phyloP scores from a whole-genome alignment of 805 yeast species.

The Candida manassasensis region DNA sequence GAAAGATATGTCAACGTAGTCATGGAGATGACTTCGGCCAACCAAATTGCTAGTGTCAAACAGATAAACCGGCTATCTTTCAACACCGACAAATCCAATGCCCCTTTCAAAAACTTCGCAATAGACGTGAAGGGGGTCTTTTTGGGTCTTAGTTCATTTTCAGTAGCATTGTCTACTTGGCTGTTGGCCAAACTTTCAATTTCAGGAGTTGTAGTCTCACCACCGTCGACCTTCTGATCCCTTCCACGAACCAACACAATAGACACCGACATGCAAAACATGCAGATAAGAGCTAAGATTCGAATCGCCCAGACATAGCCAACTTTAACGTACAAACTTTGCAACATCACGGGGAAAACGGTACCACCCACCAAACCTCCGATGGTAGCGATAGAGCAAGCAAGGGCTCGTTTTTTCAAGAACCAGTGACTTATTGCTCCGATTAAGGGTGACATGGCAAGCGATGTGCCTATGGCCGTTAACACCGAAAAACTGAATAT shows the following conservation, averaged over 20 bases:
- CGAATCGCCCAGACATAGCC: slow-evolving; percentile 29
- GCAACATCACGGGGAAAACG: slow-evolving; percentile 22
- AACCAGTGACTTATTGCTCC: slow-evolving; percentile 27
- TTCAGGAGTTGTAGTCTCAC: not conserved
- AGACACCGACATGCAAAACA: slow-evolving; percentile 15
- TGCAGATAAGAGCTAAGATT: slow-evolving; percentile 19
- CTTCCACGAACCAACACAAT: slow-evolving; percentile 18
- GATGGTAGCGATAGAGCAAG: slow-evolving; percentile 24
- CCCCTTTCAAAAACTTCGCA: slow-evolving; percentile 24
- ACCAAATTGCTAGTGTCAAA: slow-evolving; percentile 21
- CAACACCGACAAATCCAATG: slow-evolving; percentile 18
- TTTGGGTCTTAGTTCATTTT: not conserved
- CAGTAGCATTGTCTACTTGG: not conserved
- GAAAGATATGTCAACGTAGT: slow-evolving; percentile 27
- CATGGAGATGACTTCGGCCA: slow-evolving; percentile 48
- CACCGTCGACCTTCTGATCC: slow-evolving; percentile 1
- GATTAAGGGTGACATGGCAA: slow-evolving; percentile 26
- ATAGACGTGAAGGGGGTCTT: slow-evolving; percentile 6
- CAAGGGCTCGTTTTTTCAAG: slow-evolving; percentile 20
- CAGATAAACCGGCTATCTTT: slow-evolving; percentile 19
- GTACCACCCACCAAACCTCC: slow-evolving; percentile 30
- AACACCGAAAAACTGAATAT: slow-evolving; percentile 21
- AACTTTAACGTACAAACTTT: slow-evolving; percentile 17
- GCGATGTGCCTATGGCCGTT: slow-evolving; percentile 25
- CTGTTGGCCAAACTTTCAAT: not conserved